Evolutionary conservation across 176 grass and related monocot species (phyloP).

Genomic region (Tillandsia leiboldiana): DNA sequence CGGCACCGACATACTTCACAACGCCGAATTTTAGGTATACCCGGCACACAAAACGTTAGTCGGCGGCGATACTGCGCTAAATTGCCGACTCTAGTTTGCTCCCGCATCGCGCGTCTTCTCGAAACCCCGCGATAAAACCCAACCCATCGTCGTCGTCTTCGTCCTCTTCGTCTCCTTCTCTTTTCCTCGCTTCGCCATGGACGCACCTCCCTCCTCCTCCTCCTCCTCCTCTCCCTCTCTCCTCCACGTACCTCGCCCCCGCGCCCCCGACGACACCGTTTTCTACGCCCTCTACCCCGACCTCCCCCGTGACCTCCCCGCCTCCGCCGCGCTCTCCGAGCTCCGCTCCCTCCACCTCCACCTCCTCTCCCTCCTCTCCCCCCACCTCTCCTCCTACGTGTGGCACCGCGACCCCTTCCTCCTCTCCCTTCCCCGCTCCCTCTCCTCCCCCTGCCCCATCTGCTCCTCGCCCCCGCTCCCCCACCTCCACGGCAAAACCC

Average conservation of each 20-base stretch:
- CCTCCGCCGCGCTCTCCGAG: slow-evolving; percentile 24
- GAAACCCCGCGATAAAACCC: slow-evolving; percentile 11
- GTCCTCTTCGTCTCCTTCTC: slow-evolving; percentile 5
- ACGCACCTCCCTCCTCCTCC: slow-evolving; percentile 4
- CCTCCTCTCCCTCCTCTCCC: slow-evolving; percentile 41
- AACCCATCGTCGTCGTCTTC: not conserved
- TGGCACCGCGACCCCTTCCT: slow-evolving; percentile 63
- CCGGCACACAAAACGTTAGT: too few species aligned
- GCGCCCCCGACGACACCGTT: slow-evolving; percentile 68
- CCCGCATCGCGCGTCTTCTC: not conserved
- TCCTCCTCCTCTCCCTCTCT: slow-evolving; percentile 32
- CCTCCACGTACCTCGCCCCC: slow-evolving; percentile 36
- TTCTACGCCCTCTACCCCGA: slow-evolving; percentile 77
- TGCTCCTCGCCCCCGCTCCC: slow-evolving; percentile 44
- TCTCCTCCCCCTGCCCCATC: slow-evolving; percentile 36
- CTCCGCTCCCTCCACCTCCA: slow-evolving; percentile 59
- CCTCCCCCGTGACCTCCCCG: slow-evolving; percentile 25
- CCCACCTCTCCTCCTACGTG: slow-evolving; percentile 49
- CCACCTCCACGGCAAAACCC: slow-evolving; percentile 69
- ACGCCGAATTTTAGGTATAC: too few species aligned
- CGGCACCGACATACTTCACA: too few species aligned
- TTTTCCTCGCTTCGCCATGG: slow-evolving; percentile 10
- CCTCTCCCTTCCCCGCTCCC: slow-evolving; percentile 45
- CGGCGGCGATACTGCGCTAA: too few species aligned
- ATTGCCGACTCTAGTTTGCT: too few species aligned